Conservation (phyloP, 2,329 filamentous ascomycete genomes). For the Biscogniauxia sp. region DNA sequence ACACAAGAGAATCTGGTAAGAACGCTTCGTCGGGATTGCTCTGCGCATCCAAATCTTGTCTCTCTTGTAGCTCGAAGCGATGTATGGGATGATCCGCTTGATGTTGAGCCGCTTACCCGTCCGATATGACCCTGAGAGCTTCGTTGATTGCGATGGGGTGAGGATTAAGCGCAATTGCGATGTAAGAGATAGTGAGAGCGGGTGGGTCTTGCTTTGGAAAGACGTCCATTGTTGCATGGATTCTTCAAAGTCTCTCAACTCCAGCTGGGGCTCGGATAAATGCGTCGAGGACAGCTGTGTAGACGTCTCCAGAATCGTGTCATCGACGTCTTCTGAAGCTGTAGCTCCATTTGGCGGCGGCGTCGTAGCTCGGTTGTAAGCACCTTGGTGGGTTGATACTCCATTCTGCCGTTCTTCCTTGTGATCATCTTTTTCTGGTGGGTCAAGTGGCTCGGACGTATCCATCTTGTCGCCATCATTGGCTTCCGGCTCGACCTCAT, state of each 20-base stretch:
- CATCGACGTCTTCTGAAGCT: conserved; percentile 47
- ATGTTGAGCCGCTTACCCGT: conserved; percentile 98
- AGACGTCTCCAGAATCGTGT: conserved; percentile 50
- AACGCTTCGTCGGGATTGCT: conserved; percentile 84
- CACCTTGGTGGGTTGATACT: conserved; percentile 58
- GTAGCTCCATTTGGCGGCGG: conserved; percentile 33
- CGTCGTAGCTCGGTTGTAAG: conserved; percentile 52
- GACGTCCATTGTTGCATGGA: conserved; percentile 77
- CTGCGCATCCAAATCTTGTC: conserved; percentile 99
- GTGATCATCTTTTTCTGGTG: conserved; percentile 41
- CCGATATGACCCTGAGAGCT: conserved; percentile 93
- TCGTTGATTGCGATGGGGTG: conserved; percentile 89
- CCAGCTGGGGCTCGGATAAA: conserved; percentile 48
- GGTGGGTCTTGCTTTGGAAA: conserved; percentile 81
- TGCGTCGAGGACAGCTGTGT: conserved; percentile 72
- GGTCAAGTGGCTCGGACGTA: conserved; percentile 38
- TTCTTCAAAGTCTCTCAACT: conserved; percentile 48
- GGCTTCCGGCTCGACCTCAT: conserved; percentile 44
- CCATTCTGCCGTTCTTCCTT: conserved; percentile 57
- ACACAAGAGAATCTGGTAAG: conserved; percentile 95
- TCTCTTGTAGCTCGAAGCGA: conserved; percentile 95
- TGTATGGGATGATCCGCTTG: conserved; percentile 99
- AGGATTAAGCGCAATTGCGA: conserved; percentile 96
- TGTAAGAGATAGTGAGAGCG: conserved; percentile 83
- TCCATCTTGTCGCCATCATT: conserved; percentile 47